Conservation (phyloP, 129 eudicot species). For the Pulicaria dysenterica region DNA sequence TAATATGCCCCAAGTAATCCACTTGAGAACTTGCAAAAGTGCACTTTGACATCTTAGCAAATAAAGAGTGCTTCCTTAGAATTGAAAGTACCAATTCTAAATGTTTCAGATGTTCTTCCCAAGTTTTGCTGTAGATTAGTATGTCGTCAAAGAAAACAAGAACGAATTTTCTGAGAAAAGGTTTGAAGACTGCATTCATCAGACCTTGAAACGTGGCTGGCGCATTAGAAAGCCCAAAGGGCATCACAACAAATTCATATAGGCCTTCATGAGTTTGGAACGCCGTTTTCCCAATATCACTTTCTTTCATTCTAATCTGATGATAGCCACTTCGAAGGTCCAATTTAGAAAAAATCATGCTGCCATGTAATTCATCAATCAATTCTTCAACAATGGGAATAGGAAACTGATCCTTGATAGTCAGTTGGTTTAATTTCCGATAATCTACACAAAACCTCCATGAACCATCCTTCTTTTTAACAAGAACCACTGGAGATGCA, state of each 20-base stretch:
- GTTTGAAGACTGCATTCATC: neutral
- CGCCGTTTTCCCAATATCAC: neutral
- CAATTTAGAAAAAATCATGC: neutral
- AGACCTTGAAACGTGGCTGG: neutral
- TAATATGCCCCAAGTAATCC: neutral
- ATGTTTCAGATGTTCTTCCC: neutral
- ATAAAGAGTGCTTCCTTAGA: neutral
- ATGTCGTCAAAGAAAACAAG: neutral
- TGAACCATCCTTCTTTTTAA: too few species aligned
- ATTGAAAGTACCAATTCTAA: neutral
- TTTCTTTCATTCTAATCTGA: neutral
- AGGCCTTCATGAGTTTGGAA: constrained; percentile 3
- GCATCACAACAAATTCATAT: neutral
- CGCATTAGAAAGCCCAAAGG: neutral
- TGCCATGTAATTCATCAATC: too few species aligned
- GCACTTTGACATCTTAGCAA: neutral
- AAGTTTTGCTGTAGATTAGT: neutral
- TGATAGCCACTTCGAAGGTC: neutral
- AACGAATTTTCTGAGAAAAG: neutral
- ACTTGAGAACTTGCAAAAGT: neutral
- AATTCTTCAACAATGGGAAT: too few species aligned
- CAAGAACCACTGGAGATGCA: too few species aligned
- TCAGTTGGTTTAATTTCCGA: too few species aligned
- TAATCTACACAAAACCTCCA: too few species aligned
- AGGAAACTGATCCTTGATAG: too few species aligned